Conservation (phyloP, 2,329 filamentous ascomycete genomes). For the Chrysoporthe puriensis region DNA sequence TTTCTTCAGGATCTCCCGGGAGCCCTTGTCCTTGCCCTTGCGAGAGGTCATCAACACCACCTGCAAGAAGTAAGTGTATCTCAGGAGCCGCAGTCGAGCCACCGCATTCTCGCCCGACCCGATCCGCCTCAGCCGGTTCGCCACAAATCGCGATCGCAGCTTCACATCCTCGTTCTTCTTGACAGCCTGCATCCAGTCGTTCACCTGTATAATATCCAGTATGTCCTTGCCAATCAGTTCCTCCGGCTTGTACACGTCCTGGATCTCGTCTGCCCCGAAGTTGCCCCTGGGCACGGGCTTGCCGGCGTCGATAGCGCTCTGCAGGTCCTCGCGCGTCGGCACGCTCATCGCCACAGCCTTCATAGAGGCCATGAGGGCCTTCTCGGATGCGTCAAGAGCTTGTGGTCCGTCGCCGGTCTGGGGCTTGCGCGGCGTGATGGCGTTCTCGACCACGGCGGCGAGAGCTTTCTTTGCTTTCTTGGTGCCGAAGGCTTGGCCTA, state of each 20-base stretch:
- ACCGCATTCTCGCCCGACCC: conserved; percentile 57
- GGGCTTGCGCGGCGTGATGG: conserved; percentile 56
- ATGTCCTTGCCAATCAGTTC: conserved; percentile 69
- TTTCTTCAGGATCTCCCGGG: conserved; percentile 58
- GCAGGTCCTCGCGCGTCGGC: conserved; percentile 67
- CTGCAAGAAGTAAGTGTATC: conserved; percentile 63
- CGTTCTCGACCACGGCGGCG: conserved; percentile 69
- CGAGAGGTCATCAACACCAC: conserved; percentile 55
- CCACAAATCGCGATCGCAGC: conserved; percentile 66
- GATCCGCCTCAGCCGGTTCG: conserved; percentile 60
- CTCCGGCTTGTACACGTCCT: conserved; percentile 73
- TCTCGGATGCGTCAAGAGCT: conserved; percentile 58
- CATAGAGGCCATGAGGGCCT: conserved; percentile 67
- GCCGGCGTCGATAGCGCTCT: conserved; percentile 64
- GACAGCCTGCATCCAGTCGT: conserved; percentile 74
- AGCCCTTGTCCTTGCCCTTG: conserved; percentile 51
- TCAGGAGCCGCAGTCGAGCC: conserved; percentile 59
- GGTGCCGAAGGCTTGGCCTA: conserved; percentile 80
- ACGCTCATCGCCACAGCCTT: conserved; percentile 65
- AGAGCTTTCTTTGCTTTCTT: conserved; percentile 85
- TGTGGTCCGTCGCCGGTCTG: conserved; percentile 42
- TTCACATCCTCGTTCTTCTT: conserved; percentile 60
- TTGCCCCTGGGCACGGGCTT: conserved; percentile 77
- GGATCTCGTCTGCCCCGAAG: conserved; percentile 65
- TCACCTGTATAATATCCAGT: conserved; percentile 68